Evolutionary conservation across 331 rosid genomes (phyloP).

Genomic region (Pyracantha coccinea): DNA sequence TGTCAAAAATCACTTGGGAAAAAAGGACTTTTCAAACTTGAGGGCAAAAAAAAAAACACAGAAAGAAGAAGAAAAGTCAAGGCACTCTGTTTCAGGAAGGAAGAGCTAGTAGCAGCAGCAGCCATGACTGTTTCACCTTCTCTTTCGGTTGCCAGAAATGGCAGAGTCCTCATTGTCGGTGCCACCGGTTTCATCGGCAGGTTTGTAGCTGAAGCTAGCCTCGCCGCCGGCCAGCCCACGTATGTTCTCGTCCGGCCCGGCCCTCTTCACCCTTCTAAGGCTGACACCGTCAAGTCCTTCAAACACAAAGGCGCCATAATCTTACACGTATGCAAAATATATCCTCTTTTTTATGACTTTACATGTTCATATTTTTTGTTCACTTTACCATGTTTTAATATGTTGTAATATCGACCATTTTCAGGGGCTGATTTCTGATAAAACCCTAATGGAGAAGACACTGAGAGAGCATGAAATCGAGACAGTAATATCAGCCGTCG

Average conservation of each 20-base stretch:
- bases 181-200: slow-evolving; percentile 78
- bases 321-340: slow-evolving; percentile 7
- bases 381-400: background rate
- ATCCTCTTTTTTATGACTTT: background rate
- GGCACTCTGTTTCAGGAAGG: background rate
- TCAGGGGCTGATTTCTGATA: slow-evolving; percentile 49
- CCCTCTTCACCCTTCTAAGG: slow-evolving; percentile 20
- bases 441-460: slow-evolving; percentile 37
- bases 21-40: background rate
- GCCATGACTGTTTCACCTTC: slow-evolving; percentile 34
- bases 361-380: background rate
- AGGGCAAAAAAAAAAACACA: background rate
- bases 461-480: slow-evolving; percentile 54
- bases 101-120: background rate
- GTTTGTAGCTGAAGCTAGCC: slow-evolving; percentile 52
- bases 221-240: slow-evolving; percentile 35
- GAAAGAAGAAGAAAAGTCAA: background rate
- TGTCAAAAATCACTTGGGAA: background rate
- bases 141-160: background rate
- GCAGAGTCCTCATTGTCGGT: slow-evolving; percentile 41
- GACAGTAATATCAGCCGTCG: slow-evolving; percentile 50
- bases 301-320: slow-evolving; percentile 54
- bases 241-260: slow-evolving; percentile 40
- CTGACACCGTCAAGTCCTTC: slow-evolving; percentile 24
- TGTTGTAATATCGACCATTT: background rate